Percentiles rank a stretch among this genome's conserved stretches.
Evolutionary conservation across 768 basidiomycete genomes (phyloP).

Genomic region (Rhodotorula graminis): DNA sequence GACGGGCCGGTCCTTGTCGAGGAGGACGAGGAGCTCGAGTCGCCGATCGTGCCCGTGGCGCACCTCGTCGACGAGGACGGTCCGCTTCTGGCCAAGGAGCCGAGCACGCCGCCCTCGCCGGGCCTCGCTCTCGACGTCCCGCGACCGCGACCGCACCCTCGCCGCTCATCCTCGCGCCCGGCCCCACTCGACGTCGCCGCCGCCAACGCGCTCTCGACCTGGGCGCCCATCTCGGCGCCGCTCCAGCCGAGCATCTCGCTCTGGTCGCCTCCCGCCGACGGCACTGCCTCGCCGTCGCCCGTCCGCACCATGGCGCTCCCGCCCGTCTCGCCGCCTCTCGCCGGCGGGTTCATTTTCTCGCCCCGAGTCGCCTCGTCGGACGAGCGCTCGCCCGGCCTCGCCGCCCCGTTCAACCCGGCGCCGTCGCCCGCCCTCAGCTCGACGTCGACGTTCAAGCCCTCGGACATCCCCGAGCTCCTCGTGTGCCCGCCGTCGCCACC

Average conservation of each 20-base stretch:
- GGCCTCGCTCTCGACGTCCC: background rate
- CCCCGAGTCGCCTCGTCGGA: too few relatives aligned
- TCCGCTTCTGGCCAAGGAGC: background rate
- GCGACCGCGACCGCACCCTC: slow-evolving; percentile 14
- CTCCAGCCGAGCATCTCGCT: background rate
- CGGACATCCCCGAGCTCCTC: slow-evolving; percentile 35
- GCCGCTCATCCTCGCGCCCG: slow-evolving; percentile 30
- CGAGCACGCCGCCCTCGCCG: background rate
- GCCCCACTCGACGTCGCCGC: slow-evolving; percentile 27
- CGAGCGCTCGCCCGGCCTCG: background rate
- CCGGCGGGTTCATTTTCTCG: background rate
- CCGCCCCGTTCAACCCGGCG: slow-evolving; percentile 11
- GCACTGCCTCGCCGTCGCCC: background rate
- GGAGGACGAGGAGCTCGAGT: background rate
- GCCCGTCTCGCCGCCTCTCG: slow-evolving; percentile 5
- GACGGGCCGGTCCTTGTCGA: background rate
- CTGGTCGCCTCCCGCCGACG: background rate
- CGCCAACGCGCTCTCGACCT: slow-evolving; percentile 18
- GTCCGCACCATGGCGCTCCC: background rate
- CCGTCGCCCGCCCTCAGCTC: slow-evolving; percentile 21
- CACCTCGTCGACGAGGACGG: background rate
- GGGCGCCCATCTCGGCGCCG: slow-evolving; percentile 4
- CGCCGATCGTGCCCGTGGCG: background rate
- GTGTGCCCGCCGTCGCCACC: slow-evolving; percentile 33
- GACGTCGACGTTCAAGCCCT: slow-evolving; percentile 26